Percentiles rank a stretch among this genome's conserved stretches.
phyloP scores from a whole-genome alignment of 2,329 filamentous ascomycete genomes.

The Tolypocladium inflatum region DNA sequence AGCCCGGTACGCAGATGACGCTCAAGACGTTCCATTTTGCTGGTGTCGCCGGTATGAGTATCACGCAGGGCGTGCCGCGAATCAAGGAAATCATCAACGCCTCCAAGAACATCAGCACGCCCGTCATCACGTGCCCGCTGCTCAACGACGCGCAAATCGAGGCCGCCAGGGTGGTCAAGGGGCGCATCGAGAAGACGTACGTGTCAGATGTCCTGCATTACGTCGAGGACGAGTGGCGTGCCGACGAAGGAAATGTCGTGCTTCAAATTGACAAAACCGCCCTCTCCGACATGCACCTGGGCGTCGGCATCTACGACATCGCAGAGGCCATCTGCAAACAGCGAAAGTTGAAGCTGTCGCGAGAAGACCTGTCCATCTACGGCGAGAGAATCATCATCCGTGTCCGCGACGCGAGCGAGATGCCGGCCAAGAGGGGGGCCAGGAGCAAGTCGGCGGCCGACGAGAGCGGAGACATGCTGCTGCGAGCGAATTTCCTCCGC shows the following conservation, averaged over 20 bases:
- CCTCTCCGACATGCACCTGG: slow-evolving; percentile 72
- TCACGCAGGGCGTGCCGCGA: slow-evolving; percentile 96
- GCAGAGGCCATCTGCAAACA: slow-evolving; percentile 65
- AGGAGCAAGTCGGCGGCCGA: slow-evolving; percentile 35
- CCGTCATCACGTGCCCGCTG: slow-evolving; percentile 81
- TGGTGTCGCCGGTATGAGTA: slow-evolving; percentile 98
- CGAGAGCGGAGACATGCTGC: slow-evolving; percentile 44
- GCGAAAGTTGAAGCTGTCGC: slow-evolving; percentile 71
- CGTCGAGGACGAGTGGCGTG: slow-evolving; percentile 84
- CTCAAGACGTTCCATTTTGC: slow-evolving; percentile 99
- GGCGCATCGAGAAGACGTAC: slow-evolving; percentile 89
- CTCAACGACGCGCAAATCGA: slow-evolving; percentile 65
- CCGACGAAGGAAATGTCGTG: slow-evolving; percentile 63
- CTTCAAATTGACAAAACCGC: slow-evolving; percentile 74
- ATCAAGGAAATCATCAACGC: slow-evolving; percentile 99
- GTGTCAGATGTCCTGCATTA: slow-evolving; percentile 71
- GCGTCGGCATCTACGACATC: slow-evolving; percentile 66
- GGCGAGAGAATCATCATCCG: slow-evolving; percentile 62
- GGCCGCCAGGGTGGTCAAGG: slow-evolving; percentile 85
- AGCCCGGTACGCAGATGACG: slow-evolving; percentile 98
- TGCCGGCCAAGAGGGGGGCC: slow-evolving; percentile 35
- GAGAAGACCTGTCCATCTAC: slow-evolving; percentile 51
- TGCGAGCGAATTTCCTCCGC: slow-evolving; percentile 78
- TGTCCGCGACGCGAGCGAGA: slow-evolving; percentile 48
- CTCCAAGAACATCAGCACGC: slow-evolving; percentile 86